Base-by-base conservation (phyloP, 1,139 yeast species). In the Suhomyces choctaworum region DNA sequence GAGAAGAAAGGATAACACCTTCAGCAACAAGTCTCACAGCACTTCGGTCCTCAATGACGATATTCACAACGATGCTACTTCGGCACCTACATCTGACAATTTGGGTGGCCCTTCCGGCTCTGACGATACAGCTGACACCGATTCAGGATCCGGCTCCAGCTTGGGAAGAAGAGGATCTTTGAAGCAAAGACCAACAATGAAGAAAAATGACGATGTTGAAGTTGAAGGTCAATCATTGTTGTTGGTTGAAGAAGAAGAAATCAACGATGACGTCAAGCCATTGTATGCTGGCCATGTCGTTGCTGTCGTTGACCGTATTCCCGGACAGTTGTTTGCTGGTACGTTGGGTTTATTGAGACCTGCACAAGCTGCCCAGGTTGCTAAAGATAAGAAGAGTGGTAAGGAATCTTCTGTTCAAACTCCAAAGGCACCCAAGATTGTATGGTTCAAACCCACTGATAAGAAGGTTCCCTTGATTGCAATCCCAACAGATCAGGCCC, bases 361-460 rank as follows among this genome's bases (percentile, higher is more conserved):
- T 5, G 92, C 97, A 3, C 96, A 94, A 54, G 97, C 95, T 44
- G 89, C 95, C 3, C 87, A 87, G 48, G 87, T 84, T 42, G 88
- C 85, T 30, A 79, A 80, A 48, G 86, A 81, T 55, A 79, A 76
- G 42, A 79, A 76, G 45, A 70, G 70, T 35, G 76, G 76, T n/a
- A 66, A 64, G 39, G 76, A 70, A 53, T 65, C 64, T 51, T 66
- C 61, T 40, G 73, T 63, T 55, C 79, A 60, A 59, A 72, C 64
- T 40, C 78, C 66, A 48, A 68, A 73, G 45, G 78, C 78, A 25
- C 98, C 98, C 25, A 92, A 92, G 57, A 92, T 92, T 66, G 97
- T 92, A 25, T 92, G 98, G 98, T 92, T 92, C 62, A 92, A 92
- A 59, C 98, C 98, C 22, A 89, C 96, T 2, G 98, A 92, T 59